phyloP scores from a whole-genome alignment of 768 basidiomycete species.

The Amanita brunnescens region DNA sequence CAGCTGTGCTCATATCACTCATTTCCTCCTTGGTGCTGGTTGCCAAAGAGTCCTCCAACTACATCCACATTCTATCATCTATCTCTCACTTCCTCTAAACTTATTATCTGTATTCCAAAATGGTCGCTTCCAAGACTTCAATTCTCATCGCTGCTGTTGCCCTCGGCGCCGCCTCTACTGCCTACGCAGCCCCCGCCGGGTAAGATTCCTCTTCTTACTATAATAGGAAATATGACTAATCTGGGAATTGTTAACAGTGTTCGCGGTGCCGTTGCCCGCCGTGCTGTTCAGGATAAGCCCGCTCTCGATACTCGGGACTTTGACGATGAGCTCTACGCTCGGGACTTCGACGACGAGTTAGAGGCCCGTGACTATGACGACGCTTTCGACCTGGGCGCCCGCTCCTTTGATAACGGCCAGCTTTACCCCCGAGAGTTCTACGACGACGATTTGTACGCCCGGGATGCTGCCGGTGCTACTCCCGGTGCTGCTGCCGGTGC shows the following conservation, averaged over 20 bases:
- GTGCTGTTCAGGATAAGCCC: not conserved
- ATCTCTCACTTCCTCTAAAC: not conserved
- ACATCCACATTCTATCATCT: not conserved
- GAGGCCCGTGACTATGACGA: not conserved
- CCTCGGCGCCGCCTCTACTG: slow-evolving; percentile 1
- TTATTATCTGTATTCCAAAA: not conserved
- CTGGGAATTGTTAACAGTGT: no score
- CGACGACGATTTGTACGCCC: not conserved
- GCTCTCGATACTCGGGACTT: not conserved
- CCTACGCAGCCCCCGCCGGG: not conserved
- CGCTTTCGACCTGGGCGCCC: not conserved
- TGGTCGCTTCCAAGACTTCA: slow-evolving; percentile 6
- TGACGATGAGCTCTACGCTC: not conserved
- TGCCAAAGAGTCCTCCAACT: slow-evolving; percentile 2
- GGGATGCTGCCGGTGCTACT: no score
- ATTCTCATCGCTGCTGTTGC: not conserved
- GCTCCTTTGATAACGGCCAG: slow-evolving; percentile 1
- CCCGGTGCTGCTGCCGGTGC: no score
- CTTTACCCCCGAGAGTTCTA: slow-evolving; percentile 1
- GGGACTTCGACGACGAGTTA: not conserved
- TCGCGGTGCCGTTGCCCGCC: no score
- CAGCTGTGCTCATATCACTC: slow-evolving; percentile 6
- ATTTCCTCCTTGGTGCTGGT: slow-evolving; percentile 6
- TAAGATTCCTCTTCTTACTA: not conserved
- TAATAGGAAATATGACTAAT: no score